A percentile compares a stretch with the other conserved stretches of the same genome.
Evolutionary conservation across 202 grass and related monocot species (phyloP).

Genomic region (Zoysia matrella): DNA sequence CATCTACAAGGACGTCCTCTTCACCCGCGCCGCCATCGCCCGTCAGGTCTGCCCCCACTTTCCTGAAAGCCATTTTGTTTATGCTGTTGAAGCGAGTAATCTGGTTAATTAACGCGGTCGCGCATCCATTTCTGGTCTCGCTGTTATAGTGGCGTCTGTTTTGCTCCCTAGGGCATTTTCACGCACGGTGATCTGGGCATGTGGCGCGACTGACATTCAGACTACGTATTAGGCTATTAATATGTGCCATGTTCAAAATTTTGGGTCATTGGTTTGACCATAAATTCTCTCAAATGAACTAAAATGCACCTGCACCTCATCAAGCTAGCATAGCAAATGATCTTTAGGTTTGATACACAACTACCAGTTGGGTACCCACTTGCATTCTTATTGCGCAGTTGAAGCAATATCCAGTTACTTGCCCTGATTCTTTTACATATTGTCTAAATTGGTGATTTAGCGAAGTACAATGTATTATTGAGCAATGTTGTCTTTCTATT

Average conservation of each 20-base stretch:
- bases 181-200: conserved; percentile 38
- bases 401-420: background rate
- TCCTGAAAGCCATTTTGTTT: background rate
- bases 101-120: background rate
- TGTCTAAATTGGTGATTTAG: conserved; percentile 9
- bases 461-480: background rate
- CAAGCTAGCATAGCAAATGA: background rate
- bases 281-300: background rate
- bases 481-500: conserved; percentile 13
- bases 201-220: background rate
- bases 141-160: background rate
- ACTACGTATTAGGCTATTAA: background rate
- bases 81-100: background rate
- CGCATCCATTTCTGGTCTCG: background rate
- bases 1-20: conserved; percentile 76
- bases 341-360: background rate
- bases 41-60: conserved; percentile 46
- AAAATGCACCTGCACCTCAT: background rate
- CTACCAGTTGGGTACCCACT: background rate
- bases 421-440: background rate
- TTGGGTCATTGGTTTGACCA: background rate
- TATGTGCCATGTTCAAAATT: background rate
- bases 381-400: background rate
- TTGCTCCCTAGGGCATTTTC: background rate
- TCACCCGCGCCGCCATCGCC: conserved; percentile 59